Base-by-base conservation (phyloP, 1,284 basidiomycete species). In the Agaricales sp. region DNA sequence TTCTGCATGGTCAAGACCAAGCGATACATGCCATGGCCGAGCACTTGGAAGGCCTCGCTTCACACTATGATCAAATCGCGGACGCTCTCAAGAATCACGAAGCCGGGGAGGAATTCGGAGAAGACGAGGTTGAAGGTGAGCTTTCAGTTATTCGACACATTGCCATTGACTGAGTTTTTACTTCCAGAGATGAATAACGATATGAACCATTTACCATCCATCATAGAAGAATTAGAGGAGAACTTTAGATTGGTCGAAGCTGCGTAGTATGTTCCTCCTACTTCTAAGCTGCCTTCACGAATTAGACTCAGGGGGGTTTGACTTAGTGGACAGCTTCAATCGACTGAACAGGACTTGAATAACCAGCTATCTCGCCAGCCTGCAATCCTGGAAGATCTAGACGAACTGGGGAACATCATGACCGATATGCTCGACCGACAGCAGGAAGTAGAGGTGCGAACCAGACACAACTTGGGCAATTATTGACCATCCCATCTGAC, bases 331-430 rank as follows among this genome's bases (percentile, higher is more conserved):
- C 67, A 75, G 47, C 61, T 87, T 21, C 52, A 63, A 2, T 57
- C 67, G 3, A 67, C 69, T 2, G 78, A 77, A 55, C 62, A 63
- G 13, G 57, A 59, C 11, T 63, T 68, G 18, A 66, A 73, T 50
- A 66, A 68, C 46, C 70, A 75, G 53, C 57, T 85, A 3, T 67
- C 71, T 4, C 66, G 69, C 37, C 72, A 82, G 20, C 59, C 63
- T 19, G 62, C 56, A 20, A 73, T 69, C 3, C 62, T 88, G n/a
- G 69, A 76, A 45, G 75, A 82, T 55, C 68, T 90, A 13, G 84
- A 88, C 43, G 79, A 83, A 55, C 70, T 90, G 2, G 85, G 80
- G 1, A 78, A 82, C 18, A 84, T 87, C 47, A 87, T 90, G 80
- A 67, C 70, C 0, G 80, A 83, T 47, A 87, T 89, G 82, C 63